Conservation (phyloP, 208 protist species). For the Acanthamoeba lenticulata region DNA sequence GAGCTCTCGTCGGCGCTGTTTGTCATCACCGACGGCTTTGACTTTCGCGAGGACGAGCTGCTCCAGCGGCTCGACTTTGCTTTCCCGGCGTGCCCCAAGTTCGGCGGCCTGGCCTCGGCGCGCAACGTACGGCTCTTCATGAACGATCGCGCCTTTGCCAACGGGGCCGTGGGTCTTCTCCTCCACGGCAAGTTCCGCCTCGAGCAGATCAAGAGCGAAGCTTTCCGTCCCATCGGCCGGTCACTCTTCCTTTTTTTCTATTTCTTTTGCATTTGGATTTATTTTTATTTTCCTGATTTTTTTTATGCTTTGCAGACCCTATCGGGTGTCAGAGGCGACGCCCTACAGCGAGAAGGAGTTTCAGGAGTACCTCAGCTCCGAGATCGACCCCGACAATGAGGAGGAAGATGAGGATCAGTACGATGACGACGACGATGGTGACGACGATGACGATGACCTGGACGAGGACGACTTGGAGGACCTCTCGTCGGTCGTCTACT, state of each 20-base stretch:
- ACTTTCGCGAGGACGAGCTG: slow-evolving; percentile 34
- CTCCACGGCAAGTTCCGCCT: neutral
- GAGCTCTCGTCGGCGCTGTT: neutral
- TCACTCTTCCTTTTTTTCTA: too few relatives aligned
- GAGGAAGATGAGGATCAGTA: neutral
- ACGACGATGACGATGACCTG: neutral
- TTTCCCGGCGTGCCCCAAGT: slow-evolving; percentile 3
- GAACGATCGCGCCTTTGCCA: neutral
- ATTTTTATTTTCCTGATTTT: too few relatives aligned
- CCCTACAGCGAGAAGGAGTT: neutral
- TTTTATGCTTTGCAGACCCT: too few relatives aligned
- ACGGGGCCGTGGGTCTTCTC: neutral
- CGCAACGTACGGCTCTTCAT: slow-evolving; percentile 1
- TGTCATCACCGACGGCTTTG: slow-evolving; percentile 7
- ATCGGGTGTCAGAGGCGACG: neutral
- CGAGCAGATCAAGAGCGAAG: neutral
- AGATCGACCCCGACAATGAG: neutral
- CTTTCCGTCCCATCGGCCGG: neutral
- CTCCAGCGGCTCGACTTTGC: slow-evolving; percentile 23
- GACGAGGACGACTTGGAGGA: neutral
- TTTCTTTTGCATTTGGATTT: too few relatives aligned
- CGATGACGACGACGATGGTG: too few relatives aligned
- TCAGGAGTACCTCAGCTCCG: neutral
- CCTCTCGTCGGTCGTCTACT: neutral
- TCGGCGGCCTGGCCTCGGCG: neutral